phyloP scores from a whole-genome alignment of 2,329 filamentous ascomycete genomes.

The Penicillium sp. region DNA sequence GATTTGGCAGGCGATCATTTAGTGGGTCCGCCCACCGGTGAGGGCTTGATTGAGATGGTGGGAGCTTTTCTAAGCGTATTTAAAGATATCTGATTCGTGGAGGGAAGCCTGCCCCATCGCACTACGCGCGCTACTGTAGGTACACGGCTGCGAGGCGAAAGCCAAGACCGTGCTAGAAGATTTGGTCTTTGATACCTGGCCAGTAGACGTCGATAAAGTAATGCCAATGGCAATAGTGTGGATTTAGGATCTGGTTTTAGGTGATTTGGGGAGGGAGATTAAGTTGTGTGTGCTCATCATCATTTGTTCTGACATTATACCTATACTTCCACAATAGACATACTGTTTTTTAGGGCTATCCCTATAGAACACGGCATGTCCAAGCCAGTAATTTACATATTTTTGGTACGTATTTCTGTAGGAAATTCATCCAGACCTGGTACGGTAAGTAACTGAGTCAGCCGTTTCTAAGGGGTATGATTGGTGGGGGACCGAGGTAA shows the following conservation, averaged over 20 bases:
- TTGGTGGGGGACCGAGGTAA: slow-evolving; percentile 12
- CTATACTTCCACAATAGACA: not conserved
- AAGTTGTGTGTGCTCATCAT: not conserved
- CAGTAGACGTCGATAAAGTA: slow-evolving; percentile 3
- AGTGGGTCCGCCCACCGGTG: slow-evolving; percentile 27
- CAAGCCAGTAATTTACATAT: not conserved
- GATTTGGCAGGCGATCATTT: slow-evolving; percentile 33
- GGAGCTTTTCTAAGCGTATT: slow-evolving; percentile 14
- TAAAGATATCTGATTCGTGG: slow-evolving; percentile 22
- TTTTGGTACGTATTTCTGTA: not conserved
- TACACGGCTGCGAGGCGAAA: slow-evolving; percentile 26
- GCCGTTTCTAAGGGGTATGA: not conserved
- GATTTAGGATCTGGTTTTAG: slow-evolving; percentile 1
- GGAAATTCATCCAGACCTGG: not conserved
- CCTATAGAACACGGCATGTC: slow-evolving; percentile 8
- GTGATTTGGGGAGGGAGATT: not conserved
- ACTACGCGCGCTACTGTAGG: slow-evolving; percentile 33
- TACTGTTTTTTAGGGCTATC: not conserved
- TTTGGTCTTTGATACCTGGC: not conserved
- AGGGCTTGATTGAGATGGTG: slow-evolving; percentile 22
- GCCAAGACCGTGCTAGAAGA: slow-evolving; percentile 15
- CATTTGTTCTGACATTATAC: not conserved
- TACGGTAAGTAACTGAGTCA: slow-evolving; percentile 12
- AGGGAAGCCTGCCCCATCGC: slow-evolving; percentile 4
- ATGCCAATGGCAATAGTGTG: slow-evolving; percentile 1